Evolutionary conservation across 2,329 filamentous ascomycete genomes (phyloP), one percentile per base, ranked within the genome.

Genomic region (Fonsecaea pugnacius): DNA sequence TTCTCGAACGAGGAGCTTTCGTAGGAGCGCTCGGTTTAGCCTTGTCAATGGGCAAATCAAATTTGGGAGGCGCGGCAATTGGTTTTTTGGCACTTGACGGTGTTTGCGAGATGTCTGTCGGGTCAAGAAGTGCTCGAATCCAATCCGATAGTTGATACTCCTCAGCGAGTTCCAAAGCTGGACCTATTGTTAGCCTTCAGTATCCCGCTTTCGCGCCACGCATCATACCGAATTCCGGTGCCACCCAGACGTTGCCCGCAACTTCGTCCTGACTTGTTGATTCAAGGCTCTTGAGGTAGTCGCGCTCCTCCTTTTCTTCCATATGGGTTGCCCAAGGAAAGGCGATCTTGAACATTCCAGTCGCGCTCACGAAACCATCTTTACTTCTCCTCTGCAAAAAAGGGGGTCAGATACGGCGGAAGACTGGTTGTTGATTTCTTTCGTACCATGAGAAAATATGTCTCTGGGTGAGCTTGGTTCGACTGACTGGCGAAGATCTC

Each of bases 181-280:
- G 79, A 67, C 8, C 63, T 63, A 46, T 53, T 58, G 63, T 62
- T 32, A 57, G 61, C 46, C 72, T 52, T 71, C 56, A 24, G 40
- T 4, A 73, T 64, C 14, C 14, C 18, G 14, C 6, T 36, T 24
- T 18, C 53, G 46, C 10, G 27, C 5, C 18, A 18, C 12, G 27
- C 36, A 33, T 40, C 78, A 71, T 80, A 89, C 87, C 87, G 75
- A 86, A 81, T 69, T 89, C 84, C 5, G 94, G 92, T 53, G 92
- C 87, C 57, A 98, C 93, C 95, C 95, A 99, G 58, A 99, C 87
- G 77, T 97, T 99, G 52, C 95, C 95, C 30, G 95, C 95, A 33
- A 95, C 92, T 82, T 98, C 95, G 75, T 98, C 93, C 62, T 84
- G 84, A 72, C 92, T 96, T 9, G 93, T 96, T 30, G 61, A 40